Evolutionary conservation across 2,329 filamentous ascomycete species (phyloP).

Genomic region (Polytolypa hystricis): DNA sequence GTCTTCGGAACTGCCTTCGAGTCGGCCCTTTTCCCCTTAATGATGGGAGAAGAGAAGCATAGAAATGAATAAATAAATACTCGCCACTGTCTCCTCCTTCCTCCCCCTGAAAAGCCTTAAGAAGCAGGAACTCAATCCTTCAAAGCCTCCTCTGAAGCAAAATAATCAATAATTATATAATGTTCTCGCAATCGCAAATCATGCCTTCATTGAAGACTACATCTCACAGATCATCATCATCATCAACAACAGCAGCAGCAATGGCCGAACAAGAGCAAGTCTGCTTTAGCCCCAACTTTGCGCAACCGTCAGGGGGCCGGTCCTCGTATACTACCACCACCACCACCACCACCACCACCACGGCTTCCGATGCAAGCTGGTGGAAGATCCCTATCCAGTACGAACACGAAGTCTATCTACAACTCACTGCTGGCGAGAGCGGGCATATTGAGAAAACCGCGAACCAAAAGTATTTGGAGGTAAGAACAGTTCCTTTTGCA

Average conservation of each 20-base stretch:
- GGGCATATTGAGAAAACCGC: conserved; percentile 16
- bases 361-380: not conserved
- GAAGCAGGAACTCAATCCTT: no score
- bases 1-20: no score
- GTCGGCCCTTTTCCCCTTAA: no score
- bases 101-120: no score
- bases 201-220: not conserved
- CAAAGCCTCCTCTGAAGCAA: no score
- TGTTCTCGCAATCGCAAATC: not conserved
- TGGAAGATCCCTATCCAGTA: conserved; percentile 17
- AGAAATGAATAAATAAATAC: no score
- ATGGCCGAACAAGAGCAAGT: not conserved
- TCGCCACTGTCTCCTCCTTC: no score
- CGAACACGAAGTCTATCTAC: conserved; percentile 23
- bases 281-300: conserved; percentile 6
- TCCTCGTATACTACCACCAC: no score
- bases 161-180: no score
- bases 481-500: conserved; percentile 6
- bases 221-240: conserved; percentile 1
- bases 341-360: not conserved
- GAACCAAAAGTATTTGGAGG: conserved; percentile 23
- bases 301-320: no score
- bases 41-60: no score
- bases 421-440: conserved; percentile 16
- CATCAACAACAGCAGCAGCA: not conserved